Base-by-base conservation (phyloP, 345 rosid species). In the Lepidium aucheri region DNA sequence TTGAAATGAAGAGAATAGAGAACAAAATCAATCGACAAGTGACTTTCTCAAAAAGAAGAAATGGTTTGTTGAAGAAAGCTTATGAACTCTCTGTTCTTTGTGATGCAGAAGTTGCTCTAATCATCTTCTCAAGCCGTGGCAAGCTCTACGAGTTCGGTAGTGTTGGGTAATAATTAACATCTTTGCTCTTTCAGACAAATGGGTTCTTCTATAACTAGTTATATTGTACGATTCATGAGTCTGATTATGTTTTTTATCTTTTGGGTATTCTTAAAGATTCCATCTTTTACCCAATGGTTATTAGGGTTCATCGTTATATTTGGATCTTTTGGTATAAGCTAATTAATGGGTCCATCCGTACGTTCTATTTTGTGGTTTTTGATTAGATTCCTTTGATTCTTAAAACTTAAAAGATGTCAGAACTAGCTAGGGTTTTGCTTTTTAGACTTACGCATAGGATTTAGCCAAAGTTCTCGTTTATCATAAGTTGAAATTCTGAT, bases 11-110 rank as follows among this genome's bases (percentile, higher is more conserved):
- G 89, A 86, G 85, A 79, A 89, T 89, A 72, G 96, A 89, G 79
- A 89, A 89, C 82, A 89, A 85, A 65, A 89, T 89, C 74, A 89
- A 86, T 74, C 73, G 96, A 70, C 93, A 89, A 51, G 96, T 89
- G 8, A 89, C 96, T 36, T 89, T 89, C 80, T 86, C 96, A 4
- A 89, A 89, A 75, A 76, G 96, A 68, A 82, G 96, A 47, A 86
- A 82, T 43, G 96, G 96, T 30, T 63, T 89, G 63, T 59, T 89
- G 49, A 89, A 89, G 81, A 89, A 89, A 83, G 96, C 92, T 60
- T 86, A 83, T 44, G 96, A 89, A 59, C 96, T 89, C 55, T 88
- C 96, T 61, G 86, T 88, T 44, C 91, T 88, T 0, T 88, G 96
- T 12, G 95, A 88, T 75, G 96, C 88, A 11, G 96, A 88, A 65